Evolutionary conservation across 2,329 filamentous ascomycete genomes (phyloP).

Genomic region (Microdochium trichocladiopsis): DNA sequence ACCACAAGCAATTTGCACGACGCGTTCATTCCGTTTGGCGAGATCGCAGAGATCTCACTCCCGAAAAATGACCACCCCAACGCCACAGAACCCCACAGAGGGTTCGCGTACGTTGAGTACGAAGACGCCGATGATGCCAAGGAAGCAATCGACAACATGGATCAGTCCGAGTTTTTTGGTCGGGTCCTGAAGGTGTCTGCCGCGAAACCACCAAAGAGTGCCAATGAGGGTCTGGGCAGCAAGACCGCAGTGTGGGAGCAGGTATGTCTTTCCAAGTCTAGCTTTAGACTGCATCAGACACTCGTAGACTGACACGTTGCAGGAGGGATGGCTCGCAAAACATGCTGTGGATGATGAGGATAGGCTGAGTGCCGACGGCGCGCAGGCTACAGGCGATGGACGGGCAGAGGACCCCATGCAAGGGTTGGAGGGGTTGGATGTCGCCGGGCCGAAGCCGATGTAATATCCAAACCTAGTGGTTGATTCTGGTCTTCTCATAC

Average conservation of each 20-base stretch:
- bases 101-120: constrained; percentile 96
- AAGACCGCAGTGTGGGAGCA: constrained; percentile 97
- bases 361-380: constrained; percentile 47
- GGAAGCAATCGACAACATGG: constrained; percentile 99
- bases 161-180: constrained; percentile 91
- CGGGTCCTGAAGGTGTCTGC: constrained; percentile 85
- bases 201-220: constrained; percentile 86
- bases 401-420: constrained; percentile 84
- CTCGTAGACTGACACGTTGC: constrained; percentile 4
- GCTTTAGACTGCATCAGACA: too few species aligned
- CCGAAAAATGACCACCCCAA: constrained; percentile 82
- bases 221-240: constrained; percentile 80
- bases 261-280: constrained; percentile 44
- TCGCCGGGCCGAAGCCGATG: constrained; percentile 81
- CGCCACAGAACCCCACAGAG: constrained; percentile 72
- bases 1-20: constrained; percentile 72
- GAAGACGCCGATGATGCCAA: constrained; percentile 78
- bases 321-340: constrained; percentile 93
- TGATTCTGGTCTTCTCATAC: constrained; percentile 10
- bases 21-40: constrained; percentile 94
- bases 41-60: constrained; percentile 84
- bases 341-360: constrained; percentile 82
- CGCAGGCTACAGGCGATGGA: constrained; percentile 30
- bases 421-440: constrained; percentile 84
- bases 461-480: constrained; percentile 31